Evolutionary conservation across 805 yeast genomes (phyloP), one percentile per base, ranked within the genome.

Genomic region (Yarrowia sp.): DNA sequence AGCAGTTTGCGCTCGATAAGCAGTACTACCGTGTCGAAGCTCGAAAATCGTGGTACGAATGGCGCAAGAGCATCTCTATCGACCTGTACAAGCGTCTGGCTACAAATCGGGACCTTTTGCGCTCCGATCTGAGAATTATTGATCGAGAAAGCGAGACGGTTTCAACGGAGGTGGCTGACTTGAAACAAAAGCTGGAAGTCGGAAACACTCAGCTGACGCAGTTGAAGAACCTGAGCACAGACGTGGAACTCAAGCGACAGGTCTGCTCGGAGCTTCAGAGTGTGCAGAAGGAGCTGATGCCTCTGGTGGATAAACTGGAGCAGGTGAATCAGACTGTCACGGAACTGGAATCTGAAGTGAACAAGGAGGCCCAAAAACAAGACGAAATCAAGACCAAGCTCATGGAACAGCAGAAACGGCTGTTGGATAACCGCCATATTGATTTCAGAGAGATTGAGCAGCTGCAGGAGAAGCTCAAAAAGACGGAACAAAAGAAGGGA

Each of bases 1-100:
- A 47, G 9, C 66, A 61, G 20, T 61, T 61, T 46, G 66, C 66
- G 1, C 55, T 61, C 38, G 66, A 61, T 20, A 61, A 61, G 44
- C 66, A 46, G 55, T 61, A 61, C 9, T 61, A 46, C 12, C 55
- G 66, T 36, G 55, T 46, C 7, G 55, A 38, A 9, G 66, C 55
- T 0, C 53, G 55, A 15, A 61, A 46, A 13, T 44, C 66, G 20
- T 61, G 66, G 66, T 61, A 61, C 55, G 36, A 46, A 9, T 61
- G 66, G 66, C 66, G 66, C 13, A 58, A 43, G 40, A 43, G 50
- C n/a, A 58, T 58, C 33, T 38, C 50, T 17, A 43, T 43, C 13
- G 64, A 58, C 17, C n/a, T 58, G 30, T 42, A 33, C 40, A 58
- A 58, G n/a, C 49, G 50, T 9, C 40, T 58, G 30, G 50, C 33